Conservation (phyloP, 1,139 yeast species). For the Casaregolazyma lundiana region DNA sequence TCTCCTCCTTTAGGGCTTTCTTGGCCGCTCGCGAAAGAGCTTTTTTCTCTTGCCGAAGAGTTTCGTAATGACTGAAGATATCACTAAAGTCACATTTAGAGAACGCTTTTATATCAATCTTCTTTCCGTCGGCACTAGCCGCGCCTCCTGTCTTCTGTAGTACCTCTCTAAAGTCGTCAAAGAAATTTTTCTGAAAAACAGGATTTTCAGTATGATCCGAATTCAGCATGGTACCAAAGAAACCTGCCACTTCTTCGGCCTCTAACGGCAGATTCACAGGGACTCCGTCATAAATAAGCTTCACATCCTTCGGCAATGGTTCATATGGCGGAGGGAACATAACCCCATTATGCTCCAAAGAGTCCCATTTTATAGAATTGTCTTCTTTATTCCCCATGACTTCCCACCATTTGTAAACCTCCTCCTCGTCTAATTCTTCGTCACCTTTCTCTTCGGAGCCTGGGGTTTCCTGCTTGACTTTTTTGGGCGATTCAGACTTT, state of each 20-base stretch:
- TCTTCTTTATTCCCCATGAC: constrained; percentile 63
- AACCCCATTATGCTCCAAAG: constrained; percentile 85
- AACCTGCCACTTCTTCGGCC: constrained; percentile 97
- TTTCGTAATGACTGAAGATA: constrained; percentile 69
- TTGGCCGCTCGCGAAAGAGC: constrained; percentile 64
- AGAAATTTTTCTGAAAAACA: constrained; percentile 80
- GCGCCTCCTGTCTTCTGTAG: constrained; percentile 67
- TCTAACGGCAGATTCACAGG: constrained; percentile 68
- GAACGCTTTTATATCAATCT: constrained; percentile 53
- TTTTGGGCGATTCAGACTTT: constrained; percentile 10
- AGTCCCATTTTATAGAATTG: constrained; percentile 78
- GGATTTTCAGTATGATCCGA: constrained; percentile 88
- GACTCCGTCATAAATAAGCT: constrained; percentile 67
- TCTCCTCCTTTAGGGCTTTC: constrained; percentile 64
- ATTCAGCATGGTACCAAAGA: constrained; percentile 82
- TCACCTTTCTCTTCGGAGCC: constrained; percentile 22
- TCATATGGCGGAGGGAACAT: constrained; percentile 90
- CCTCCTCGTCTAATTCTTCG: constrained; percentile 55
- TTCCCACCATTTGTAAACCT: constrained; percentile 87
- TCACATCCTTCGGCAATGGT: constrained; percentile 77
- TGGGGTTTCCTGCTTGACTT: constrained; percentile 12
- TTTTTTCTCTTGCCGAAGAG: constrained; percentile 68
- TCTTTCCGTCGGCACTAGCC: constrained; percentile 31
- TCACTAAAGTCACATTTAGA: constrained; percentile 71
- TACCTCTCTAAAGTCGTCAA: constrained; percentile 67